Conservation (phyloP, 805 yeast genomes). For the Wickerhamiella bombiphila region DNA sequence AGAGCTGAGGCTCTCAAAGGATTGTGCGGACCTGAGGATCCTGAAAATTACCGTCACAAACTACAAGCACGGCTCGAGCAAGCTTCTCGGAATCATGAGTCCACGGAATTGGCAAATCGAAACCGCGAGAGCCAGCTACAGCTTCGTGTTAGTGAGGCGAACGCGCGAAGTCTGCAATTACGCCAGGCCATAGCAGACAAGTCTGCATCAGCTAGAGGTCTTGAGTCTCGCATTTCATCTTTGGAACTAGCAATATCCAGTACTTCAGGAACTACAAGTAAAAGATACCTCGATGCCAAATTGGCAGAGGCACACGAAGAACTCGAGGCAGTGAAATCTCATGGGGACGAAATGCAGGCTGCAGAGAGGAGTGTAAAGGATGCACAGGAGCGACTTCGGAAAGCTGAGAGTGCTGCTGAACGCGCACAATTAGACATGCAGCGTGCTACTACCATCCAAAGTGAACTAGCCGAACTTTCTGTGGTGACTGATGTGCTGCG, state of each 20-base stretch:
- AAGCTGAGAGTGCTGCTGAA: background rate
- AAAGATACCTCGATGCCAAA: background rate
- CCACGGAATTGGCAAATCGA: slow-evolving; percentile 11
- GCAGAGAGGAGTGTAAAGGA: background rate
- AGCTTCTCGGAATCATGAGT: background rate
- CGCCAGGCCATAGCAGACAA: slow-evolving; percentile 12
- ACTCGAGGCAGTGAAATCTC: background rate
- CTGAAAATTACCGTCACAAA: background rate
- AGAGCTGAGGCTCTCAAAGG: background rate
- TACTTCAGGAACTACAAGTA: background rate
- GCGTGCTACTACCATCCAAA: background rate
- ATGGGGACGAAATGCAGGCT: background rate
- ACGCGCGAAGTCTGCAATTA: slow-evolving; percentile 16
- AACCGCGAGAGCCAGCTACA: slow-evolving; percentile 22
- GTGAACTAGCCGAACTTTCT: background rate
- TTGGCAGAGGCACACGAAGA: background rate
- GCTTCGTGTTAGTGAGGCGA: slow-evolving; percentile 15
- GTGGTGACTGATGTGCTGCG: background rate
- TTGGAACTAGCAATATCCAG: background rate
- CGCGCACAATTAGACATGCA: background rate
- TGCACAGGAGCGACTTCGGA: background rate
- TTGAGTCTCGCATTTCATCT: background rate
- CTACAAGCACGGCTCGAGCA: background rate
- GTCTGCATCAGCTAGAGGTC: slow-evolving; percentile 7
- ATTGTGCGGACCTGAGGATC: background rate